A percentile compares a stretch with the other conserved stretches of the same genome.
phyloP scores from a whole-genome alignment of 345 rosid genomes.

The Eucalyptus globulus region DNA sequence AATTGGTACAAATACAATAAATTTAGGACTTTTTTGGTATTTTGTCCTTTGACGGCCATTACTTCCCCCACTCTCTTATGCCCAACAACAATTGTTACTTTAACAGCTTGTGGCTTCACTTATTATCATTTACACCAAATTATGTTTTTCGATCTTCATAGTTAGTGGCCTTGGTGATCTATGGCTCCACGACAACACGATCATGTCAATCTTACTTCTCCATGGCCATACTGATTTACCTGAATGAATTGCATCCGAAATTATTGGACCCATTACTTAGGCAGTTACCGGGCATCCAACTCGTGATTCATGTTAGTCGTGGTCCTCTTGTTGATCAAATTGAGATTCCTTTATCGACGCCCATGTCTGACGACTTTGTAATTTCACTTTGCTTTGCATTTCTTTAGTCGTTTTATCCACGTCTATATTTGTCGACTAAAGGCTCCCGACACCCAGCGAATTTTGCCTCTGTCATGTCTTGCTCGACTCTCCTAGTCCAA shows the following conservation, averaged over 20 bases:
- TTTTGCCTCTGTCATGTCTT: background rate
- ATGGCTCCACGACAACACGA: background rate
- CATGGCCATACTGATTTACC: background rate
- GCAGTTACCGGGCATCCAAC: background rate
- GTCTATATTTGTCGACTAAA: background rate
- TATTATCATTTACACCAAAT: background rate
- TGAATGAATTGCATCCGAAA: background rate
- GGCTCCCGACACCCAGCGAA: background rate
- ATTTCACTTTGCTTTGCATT: background rate
- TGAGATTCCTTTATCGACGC: background rate
- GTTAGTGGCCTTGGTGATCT: background rate
- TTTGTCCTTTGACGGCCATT: background rate
- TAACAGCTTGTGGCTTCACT: background rate
- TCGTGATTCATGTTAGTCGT: background rate
- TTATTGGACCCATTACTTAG: background rate
- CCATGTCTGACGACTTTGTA: background rate
- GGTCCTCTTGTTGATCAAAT: background rate
- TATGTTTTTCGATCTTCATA: background rate
- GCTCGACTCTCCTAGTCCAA: background rate
- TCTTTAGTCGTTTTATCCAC: background rate
- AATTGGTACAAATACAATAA: too few relatives aligned
- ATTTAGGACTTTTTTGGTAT: too few relatives aligned
- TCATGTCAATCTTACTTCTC: background rate
- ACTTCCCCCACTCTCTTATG: background rate
- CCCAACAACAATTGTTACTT: background rate